Base-by-base conservation (phyloP, 2,329 filamentous ascomycete species). In the Epichloe bromicola region DNA sequence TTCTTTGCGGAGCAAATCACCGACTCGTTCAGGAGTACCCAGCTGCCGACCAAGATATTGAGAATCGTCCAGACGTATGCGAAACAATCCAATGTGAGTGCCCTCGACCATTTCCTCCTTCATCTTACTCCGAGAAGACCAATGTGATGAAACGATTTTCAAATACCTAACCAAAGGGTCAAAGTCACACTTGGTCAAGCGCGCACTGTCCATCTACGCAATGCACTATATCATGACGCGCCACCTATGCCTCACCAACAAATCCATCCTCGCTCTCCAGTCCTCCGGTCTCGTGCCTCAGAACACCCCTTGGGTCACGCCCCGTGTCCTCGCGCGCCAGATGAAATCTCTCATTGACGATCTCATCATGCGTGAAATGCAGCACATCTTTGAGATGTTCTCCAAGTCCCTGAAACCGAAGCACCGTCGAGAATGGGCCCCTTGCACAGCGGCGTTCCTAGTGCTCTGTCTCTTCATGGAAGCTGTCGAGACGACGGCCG, bases 401-500 rank as follows among this genome's bases (percentile, higher is more conserved):
- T 68, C 70, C 54, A 71, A 72, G 55, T 71, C 71, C 30, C 70
- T 80, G 41, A 79, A 79, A 61, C 73, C 73, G 17, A 78, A 77
- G 61, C 68, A 70, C 42, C 69, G 74, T 19, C 63, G 64, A 40
- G 74, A 77, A 55, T 80, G 76, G 76, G 76, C 74, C 37, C 75
- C 76, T 2, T 80, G 76, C 58, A 65, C 77, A 15, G 77, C 75
- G 2, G 70, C 77, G 0, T 80, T 80, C 58, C 63, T 80, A 11
- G 71, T 78, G 3, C 68, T 80, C 33, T 79, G 75, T 55, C 66
- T 80, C 38, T 78, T 79, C 59, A 79, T 80, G 75, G 77, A 80
- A 63, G 65, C 72, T 23, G 71, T 79, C 48, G 75, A 79, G 64
- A 67, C 70, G 33, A 70, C 75, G 7, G 68, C 75, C 34, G 76